These are phyloP conservation scores for Sporisorium sorghi DNA, from an alignment of 1,284 basidiomycete species.

Conservation along the genomic window DNA sequence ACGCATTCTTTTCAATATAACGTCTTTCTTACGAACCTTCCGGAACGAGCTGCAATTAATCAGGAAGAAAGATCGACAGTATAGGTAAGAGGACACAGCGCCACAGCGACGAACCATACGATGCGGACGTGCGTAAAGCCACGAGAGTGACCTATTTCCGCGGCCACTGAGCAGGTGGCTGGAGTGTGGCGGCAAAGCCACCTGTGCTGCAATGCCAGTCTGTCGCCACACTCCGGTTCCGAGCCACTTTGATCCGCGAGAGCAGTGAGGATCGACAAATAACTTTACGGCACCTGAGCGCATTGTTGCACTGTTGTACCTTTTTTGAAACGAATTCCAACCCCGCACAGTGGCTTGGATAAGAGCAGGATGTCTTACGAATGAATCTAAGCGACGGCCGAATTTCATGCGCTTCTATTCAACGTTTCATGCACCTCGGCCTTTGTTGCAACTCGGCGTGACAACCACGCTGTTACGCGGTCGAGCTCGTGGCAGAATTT, in stretches of 20 bases:
- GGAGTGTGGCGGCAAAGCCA: background rate
- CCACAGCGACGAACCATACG: too few species aligned
- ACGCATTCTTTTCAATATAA: background rate
- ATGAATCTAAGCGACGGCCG: too few species aligned
- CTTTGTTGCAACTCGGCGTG: background rate
- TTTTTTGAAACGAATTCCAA: too few species aligned
- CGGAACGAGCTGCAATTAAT: background rate
- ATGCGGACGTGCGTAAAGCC: too few species aligned
- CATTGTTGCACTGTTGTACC: too few species aligned
- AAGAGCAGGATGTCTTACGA: too few species aligned
- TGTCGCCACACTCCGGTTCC: too few species aligned
- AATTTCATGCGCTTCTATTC: background rate
- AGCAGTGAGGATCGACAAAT: slow-evolving; percentile 5
- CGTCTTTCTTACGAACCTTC: background rate
- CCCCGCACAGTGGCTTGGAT: too few species aligned
- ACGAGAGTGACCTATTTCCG: background rate
- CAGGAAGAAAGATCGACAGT: background rate
- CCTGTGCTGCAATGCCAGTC: too few species aligned
- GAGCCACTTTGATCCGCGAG: too few species aligned
- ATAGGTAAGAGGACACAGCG: slow-evolving; percentile 1
- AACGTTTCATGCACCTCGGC: background rate
- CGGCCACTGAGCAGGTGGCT: background rate
- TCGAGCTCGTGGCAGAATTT: slow-evolving; percentile 1
- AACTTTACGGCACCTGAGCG: too few species aligned
- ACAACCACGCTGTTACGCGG: background rate